Base-by-base conservation (phyloP, 2,329 filamentous ascomycete genomes). In the Domatiomyces globalis region DNA sequence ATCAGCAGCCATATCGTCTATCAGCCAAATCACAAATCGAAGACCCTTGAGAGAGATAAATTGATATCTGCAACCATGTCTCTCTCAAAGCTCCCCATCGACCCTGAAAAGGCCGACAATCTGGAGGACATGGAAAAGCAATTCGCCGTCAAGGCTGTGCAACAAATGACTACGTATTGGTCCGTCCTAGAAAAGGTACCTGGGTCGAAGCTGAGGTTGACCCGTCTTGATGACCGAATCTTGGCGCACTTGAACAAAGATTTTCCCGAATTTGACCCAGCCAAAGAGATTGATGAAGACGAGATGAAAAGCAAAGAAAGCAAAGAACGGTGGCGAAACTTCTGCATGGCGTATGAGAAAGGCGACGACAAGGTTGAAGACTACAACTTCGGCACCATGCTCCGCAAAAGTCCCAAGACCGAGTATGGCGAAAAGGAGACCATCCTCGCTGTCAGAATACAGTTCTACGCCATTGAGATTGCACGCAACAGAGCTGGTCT, bases 141-240 rank as follows among this genome's bases (percentile, higher is more conserved):
- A 70, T 98, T 98, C 64, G 92, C 92, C 27, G 92, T 98, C 63
- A 96, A 96, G 76, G 89, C 84, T 49, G 92, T 96, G 39, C 86
- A 95, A 69, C 92, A 98, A 69, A 87, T 98, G 78, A 80, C 87
- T 65, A 95, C 90, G 47, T 96, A 98, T 77, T 98, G 90, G 90
- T 76, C 83, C 49, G 90, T 98, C 65, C 85, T 98, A 62, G 85
- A 95, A 70, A 87, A 84, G 66, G 80, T 94, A 60, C 86, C 80
- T 61, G 92, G 90, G 60, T 95, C 88, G n/a, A 74, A 82, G 56
- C 76, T 98, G 54, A 85, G 87, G 56, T 79, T 98, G 57, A 98
- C 92, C 55, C 92, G 90, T 73, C 78, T 94, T 63, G 92, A 98
- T 71, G 84, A 96, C 66, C 88, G 95, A 45, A 98, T 98, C 69